A percentile compares a stretch with the other conserved stretches of the same genome.
Conservation (phyloP, 805 yeast genomes). For the Pichia gijzeniarum region DNA sequence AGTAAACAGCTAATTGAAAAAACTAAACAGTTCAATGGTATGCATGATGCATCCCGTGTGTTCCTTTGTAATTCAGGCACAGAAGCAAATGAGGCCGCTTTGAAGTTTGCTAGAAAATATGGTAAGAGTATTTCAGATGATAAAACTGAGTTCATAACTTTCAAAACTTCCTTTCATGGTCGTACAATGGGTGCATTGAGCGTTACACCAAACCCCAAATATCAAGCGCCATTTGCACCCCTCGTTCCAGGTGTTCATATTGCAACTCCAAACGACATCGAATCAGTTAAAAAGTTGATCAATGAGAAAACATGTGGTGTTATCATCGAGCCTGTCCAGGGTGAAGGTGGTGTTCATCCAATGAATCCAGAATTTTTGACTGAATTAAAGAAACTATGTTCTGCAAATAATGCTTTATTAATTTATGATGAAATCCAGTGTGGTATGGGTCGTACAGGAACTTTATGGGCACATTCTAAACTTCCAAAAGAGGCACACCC, state of each 20-base stretch:
- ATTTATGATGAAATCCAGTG: constrained; percentile 96
- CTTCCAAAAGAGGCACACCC: constrained; percentile 82
- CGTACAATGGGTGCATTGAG: constrained; percentile 90
- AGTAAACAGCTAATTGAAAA: constrained; percentile 62
- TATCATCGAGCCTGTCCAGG: constrained; percentile 95
- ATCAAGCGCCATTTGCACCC: constrained; percentile 87
- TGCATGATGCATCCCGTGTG: constrained; percentile 72
- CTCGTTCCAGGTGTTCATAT: constrained; percentile 82
- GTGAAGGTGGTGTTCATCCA: constrained; percentile 90
- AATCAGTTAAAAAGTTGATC: constrained; percentile 50
- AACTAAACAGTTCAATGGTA: constrained; percentile 71
- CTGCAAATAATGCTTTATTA: constrained; percentile 61
- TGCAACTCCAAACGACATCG: constrained; percentile 57
- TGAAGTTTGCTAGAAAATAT: constrained; percentile 66
- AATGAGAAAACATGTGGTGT: constrained; percentile 77
- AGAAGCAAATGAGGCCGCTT: constrained; percentile 40
- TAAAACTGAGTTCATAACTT: constrained; percentile 78
- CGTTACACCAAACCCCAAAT: constrained; percentile 88
- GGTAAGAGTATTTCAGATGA: constrained; percentile 51
- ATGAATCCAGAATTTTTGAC: constrained; percentile 57
- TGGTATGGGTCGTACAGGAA: constrained; percentile 91
- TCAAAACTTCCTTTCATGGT: constrained; percentile 89
- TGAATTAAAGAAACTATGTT: constrained; percentile 61
- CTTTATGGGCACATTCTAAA: constrained; percentile 84
- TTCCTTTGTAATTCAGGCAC: constrained; percentile 52